Evolutionary conservation across 192 early-diverging fungal species (phyloP), one percentile per base, ranked within the genome.

Genomic region (Rhizophagus sp.): DNA sequence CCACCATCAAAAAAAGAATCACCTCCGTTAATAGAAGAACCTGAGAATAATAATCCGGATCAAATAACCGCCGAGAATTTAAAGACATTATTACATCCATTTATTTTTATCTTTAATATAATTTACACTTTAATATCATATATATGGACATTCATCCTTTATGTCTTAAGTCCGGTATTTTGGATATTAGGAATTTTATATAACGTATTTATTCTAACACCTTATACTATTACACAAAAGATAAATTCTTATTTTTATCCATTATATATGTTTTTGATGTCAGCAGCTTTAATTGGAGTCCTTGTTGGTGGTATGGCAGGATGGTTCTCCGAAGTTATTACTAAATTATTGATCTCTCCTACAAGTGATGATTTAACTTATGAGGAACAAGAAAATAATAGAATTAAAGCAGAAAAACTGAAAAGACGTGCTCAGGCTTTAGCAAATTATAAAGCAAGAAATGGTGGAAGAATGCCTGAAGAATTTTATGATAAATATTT

Each of bases 251-350:
- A 34, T 24, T 73, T 76, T 27, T 76, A 62, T 39, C 75, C 75
- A 19, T 19, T 76, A 19, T 76, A 27, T 34, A 47, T 63, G 36
- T 76, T 76, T 65, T 76, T n/a, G 4, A 1, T 5, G 12, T 19
- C 62, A 12, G 75, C 75, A 25, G 27, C 62, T 24, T 12, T 41
- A 41, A 8, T 76, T 47, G 75, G 75, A n/a, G 2, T 76, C 10
- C n/a, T 62, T 65, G 19, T 76, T 44, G 75, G 75, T 25, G 75
- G 75, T 7, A 65, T 39, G 15, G 75, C 75, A n/a, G 75, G 75
- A 41, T 76, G 75, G 52, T 64, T 76, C 22, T 76, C 75, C 11
- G 75, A 76, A 65, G 25, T 76, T 22, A 76, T 76, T 47, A 39
- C 39, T 25, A 34, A 52, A 41, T 61, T 76, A 4, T 47, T 76